Evolutionary conservation across 306 rosid species (phyloP).

Genomic region (Vigna radiata): DNA sequence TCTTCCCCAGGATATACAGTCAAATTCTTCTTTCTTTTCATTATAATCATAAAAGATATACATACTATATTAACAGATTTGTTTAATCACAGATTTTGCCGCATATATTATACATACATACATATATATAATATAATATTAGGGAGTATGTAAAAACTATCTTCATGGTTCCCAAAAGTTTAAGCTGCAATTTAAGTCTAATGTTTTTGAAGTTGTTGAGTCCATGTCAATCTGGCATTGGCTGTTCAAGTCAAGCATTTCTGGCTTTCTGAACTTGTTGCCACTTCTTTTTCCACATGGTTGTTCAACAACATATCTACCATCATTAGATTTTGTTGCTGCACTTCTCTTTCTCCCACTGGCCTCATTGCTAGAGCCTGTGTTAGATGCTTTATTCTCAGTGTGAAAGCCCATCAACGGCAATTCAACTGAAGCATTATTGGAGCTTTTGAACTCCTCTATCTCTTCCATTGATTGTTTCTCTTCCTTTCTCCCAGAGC

Average conservation of each 20-base stretch:
- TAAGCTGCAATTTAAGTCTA: constrained; percentile 68
- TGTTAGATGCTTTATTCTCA: constrained; percentile 44
- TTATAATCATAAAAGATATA: constrained; percentile 52
- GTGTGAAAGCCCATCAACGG: constrained; percentile 51
- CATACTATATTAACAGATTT: constrained; percentile 53
- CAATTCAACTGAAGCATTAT: constrained; percentile 54
- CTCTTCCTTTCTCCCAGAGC: constrained; percentile 68
- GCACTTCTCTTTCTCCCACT: constrained; percentile 69
- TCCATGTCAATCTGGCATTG: constrained; percentile 67
- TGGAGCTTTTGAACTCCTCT: constrained; percentile 43
- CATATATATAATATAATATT: not conserved
- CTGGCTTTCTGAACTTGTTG: constrained; percentile 52
- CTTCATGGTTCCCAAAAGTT: constrained; percentile 47
- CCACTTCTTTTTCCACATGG: constrained; percentile 56
- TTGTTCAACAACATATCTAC: constrained; percentile 55
- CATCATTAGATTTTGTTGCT: constrained; percentile 51
- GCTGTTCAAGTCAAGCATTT: constrained; percentile 70
- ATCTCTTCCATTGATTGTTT: constrained; percentile 45
- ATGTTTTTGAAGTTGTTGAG: constrained; percentile 53
- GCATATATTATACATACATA: constrained; percentile 12
- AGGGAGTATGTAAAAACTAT: constrained; percentile 38
- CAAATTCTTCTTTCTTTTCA: constrained; percentile 47
- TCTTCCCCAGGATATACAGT: constrained; percentile 54
- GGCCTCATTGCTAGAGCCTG: constrained; percentile 40
- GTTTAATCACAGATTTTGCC: constrained; percentile 41